A percentile compares a stretch with the other conserved stretches of the same genome.
Conservation (phyloP, 768 basidiomycete species). For the Dioszegia crocea region DNA sequence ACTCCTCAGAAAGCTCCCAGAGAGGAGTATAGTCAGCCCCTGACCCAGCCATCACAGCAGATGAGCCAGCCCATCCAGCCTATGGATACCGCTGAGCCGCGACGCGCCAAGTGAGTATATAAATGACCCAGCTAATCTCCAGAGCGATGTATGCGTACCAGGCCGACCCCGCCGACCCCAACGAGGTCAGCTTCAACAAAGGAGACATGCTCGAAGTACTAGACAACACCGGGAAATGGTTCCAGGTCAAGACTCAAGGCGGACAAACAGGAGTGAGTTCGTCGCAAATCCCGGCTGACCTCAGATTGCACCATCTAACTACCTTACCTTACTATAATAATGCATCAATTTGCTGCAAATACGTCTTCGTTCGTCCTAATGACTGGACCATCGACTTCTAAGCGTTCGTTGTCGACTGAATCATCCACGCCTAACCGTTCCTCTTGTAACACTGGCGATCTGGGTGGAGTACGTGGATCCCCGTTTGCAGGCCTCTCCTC, state of each 20-base stretch:
- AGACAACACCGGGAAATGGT: constrained; percentile 67
- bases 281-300: background rate
- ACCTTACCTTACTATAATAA: constrained; percentile 37
- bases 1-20: constrained; percentile 26
- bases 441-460: background rate
- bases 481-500: constrained; percentile 1
- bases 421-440: no score
- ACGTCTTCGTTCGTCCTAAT: no score
- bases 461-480: background rate
- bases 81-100: background rate
- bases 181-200: constrained; percentile 89
- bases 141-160: constrained; percentile 61
- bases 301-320: constrained; percentile 49
- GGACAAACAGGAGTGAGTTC: constrained; percentile 45
- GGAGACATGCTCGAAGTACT: constrained; percentile 88
- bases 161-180: constrained; percentile 91
- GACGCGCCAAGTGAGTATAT: constrained; percentile 14
- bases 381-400: no score
- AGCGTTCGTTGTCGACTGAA: no score
- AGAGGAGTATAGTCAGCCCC: constrained; percentile 16
- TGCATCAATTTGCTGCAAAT: no score
- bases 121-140: constrained; percentile 15
- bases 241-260: constrained; percentile 37
- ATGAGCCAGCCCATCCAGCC: constrained; percentile 2
- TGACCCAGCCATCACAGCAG: background rate